Base-by-base conservation (phyloP, 345 rosid species). In the Eucalyptus marginata region DNA sequence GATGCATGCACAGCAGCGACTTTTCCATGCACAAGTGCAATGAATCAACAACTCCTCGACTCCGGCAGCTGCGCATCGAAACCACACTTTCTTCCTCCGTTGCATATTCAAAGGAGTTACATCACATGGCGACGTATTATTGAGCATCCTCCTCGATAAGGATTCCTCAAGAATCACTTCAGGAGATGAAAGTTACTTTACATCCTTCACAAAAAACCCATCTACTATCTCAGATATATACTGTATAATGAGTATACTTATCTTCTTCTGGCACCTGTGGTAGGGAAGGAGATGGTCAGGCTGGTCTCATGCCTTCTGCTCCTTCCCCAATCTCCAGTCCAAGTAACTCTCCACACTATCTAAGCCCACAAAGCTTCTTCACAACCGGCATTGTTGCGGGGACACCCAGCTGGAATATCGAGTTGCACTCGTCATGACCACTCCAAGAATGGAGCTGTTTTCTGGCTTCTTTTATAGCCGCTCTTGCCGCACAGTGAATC, bases 301-400 rank as follows among this genome's bases (percentile, higher is more conserved):
- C 17, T 54, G 62, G 10, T 86, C 44, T 56, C 88, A 22, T 86
- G 10, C 50, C 9, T 66, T 83, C 89, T 87, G 88, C 71, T 88
- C 56, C 80, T 86, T 68, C 12, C 16, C n/a, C 50, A 93, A 88
- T 89, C 71, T 90, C 91, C 91, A 90, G 76, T 92, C 85, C 33
- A 97, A 88, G 94, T 95, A 96, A 87, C 87, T 96, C 92, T 97
- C 95, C 80, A 96, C 96, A 49, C 58, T 91, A 90, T 95, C 92
- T 51, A 95, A 95, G 91, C 58, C 99, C 99, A 18, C 98, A 95
- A 50, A 92, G 94, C 89, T 92, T 91, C 93, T 96, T 97, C 86
- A 96, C 98, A 12, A 91, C 91, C 14, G 95, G 96, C 99, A 97
- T 95, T 40, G 95, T 96, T 52, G 99, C 99, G 7, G 99, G 99